phyloP scores from a whole-genome alignment of 1,284 basidiomycete species.

The Pholiota adiposa region DNA sequence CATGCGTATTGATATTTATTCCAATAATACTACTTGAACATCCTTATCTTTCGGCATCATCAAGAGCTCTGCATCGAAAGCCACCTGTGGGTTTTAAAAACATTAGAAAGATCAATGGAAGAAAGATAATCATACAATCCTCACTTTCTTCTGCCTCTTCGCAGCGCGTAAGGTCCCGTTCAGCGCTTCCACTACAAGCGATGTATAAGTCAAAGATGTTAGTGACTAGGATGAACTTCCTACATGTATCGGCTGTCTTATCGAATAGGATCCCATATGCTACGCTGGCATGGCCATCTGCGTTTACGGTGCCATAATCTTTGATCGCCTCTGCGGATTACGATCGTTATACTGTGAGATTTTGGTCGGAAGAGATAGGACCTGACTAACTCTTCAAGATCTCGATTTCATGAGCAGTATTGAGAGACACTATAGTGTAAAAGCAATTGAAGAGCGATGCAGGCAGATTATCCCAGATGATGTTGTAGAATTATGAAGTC shows the following conservation, averaged over 20 bases:
- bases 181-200: conserved; percentile 44
- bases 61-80: conserved; percentile 46
- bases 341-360: neutral
- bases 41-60: conserved; percentile 53
- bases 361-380: neutral
- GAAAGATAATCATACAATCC: neutral
- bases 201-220: neutral
- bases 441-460: neutral
- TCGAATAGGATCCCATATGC: conserved; percentile 48
- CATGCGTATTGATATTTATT: conserved; percentile 18
- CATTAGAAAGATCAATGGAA: neutral
- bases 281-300: conserved; percentile 39
- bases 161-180: conserved; percentile 50
- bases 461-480: too few species aligned
- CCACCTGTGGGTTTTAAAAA: conserved; percentile 34
- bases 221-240: conserved; percentile 15
- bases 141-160: conserved; percentile 49
- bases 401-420: conserved; percentile 39
- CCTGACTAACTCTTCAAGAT: conserved; percentile 34
- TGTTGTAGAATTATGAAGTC: too few species aligned
- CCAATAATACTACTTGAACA: conserved; percentile 42
- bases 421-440: conserved; percentile 24
- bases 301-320: conserved; percentile 39
- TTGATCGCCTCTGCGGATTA: conserved; percentile 43
- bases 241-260: conserved; percentile 48